Evolutionary conservation across 2,329 filamentous ascomycete genomes (phyloP).

Genomic region (Truncatella angustata): DNA sequence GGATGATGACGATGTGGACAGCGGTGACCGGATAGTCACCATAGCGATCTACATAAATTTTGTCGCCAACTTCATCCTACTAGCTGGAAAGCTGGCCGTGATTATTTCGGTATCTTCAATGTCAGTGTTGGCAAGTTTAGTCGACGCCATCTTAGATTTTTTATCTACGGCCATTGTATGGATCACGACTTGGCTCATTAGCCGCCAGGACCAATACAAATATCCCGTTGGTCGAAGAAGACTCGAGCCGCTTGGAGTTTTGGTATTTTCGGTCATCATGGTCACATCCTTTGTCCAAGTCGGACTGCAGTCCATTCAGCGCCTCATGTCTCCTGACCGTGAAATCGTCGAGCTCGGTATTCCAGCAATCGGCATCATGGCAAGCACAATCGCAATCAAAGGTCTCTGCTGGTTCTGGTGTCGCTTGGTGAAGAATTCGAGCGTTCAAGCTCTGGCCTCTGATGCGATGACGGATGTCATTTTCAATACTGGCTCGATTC

Average conservation of each 20-base stretch:
- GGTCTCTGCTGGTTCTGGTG: constrained; percentile 84
- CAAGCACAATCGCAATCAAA: constrained; percentile 78
- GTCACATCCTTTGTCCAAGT: constrained; percentile 82
- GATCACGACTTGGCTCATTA: constrained; percentile 73
- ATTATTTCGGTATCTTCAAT: constrained; percentile 77
- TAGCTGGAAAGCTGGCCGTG: constrained; percentile 75
- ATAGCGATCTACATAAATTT: constrained; percentile 87
- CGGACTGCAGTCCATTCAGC: constrained; percentile 65
- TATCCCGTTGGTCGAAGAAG: constrained; percentile 78
- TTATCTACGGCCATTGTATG: constrained; percentile 79
- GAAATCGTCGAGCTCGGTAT: constrained; percentile 70
- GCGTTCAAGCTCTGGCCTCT: constrained; percentile 71
- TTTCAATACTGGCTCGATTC: constrained; percentile 86
- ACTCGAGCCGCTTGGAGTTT: constrained; percentile 75
- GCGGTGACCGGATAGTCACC: constrained; percentile 73
- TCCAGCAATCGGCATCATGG: constrained; percentile 77
- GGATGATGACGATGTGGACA: constrained; percentile 69
- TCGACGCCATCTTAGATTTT: constrained; percentile 79
- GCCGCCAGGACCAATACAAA: constrained; percentile 68
- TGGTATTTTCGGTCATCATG: constrained; percentile 85
- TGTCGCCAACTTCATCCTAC: constrained; percentile 70
- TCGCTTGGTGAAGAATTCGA: constrained; percentile 79
- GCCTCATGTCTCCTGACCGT: constrained; percentile 60
- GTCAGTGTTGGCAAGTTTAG: constrained; percentile 75
- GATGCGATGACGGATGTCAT: constrained; percentile 72